Conservation (phyloP, 192 early-diverging fungal genomes). For the Coemansia sp. region DNA sequence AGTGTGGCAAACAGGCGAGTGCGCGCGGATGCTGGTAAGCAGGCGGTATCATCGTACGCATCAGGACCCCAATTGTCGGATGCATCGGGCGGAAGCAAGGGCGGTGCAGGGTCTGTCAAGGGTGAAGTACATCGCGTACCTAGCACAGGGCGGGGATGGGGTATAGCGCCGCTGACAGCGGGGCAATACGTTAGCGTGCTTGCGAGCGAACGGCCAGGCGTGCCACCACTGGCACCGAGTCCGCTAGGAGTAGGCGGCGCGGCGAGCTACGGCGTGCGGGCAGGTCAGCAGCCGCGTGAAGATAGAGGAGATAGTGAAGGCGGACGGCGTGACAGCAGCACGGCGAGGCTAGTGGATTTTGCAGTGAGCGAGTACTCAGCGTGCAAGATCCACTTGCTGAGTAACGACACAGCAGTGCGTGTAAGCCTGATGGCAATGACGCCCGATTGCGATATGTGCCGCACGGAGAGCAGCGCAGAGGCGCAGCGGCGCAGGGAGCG, state of each 20-base stretch:
- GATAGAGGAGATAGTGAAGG: neutral
- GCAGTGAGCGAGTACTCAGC: conserved; percentile 40
- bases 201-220: conserved; percentile 5
- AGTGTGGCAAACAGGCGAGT: conserved; percentile 10
- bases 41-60: conserved; percentile 22
- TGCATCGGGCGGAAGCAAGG: neutral
- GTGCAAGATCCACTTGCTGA: conserved; percentile 33
- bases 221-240: conserved; percentile 2
- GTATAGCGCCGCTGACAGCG: conserved; percentile 11
- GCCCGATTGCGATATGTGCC: conserved; percentile 46
- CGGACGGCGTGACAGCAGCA: conserved; percentile 2
- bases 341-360: conserved; percentile 23
- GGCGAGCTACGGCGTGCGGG: neutral
- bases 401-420: conserved; percentile 39
- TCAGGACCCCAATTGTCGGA: conserved; percentile 16
- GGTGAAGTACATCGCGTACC: neutral
- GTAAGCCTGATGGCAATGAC: conserved; percentile 49
- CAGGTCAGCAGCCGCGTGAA: conserved; percentile 1
- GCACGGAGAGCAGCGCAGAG: conserved; percentile 16
- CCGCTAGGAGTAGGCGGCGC: conserved; percentile 6
- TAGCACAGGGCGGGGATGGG: neutral
- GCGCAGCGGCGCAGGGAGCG: conserved; percentile 34
- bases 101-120: neutral
- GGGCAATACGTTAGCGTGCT: conserved; percentile 17
- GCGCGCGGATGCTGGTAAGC: conserved; percentile 10